Conservation (phyloP, 768 basidiomycete genomes). For the Serendipita sp. region DNA sequence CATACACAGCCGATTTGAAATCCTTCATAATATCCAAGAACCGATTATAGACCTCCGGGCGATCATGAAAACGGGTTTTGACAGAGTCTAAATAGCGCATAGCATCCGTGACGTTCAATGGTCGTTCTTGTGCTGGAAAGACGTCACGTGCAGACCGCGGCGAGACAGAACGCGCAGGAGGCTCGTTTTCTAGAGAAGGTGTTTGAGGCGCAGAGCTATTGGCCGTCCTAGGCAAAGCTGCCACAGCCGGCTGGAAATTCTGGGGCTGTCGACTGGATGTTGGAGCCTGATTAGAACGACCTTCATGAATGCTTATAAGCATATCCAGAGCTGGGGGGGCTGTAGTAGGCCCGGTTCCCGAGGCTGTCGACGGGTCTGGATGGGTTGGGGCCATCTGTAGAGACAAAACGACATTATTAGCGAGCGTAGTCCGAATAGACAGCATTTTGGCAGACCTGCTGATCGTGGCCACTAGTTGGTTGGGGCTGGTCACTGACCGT, state of each 20-base stretch:
- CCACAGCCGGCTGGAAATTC: background rate
- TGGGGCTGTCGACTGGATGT: background rate
- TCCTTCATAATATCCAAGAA: conserved; percentile 29
- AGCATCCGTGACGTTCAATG: conserved; percentile 23
- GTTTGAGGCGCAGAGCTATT: background rate
- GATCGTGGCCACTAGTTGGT: background rate
- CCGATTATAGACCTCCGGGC: conserved; percentile 25
- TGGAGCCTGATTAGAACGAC: background rate
- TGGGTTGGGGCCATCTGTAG: background rate
- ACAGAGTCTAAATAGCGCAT: conserved; percentile 26
- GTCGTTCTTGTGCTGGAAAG: conserved; percentile 11
- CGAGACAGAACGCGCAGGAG: background rate
- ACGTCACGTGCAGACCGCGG: background rate
- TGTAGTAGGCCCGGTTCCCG: background rate
- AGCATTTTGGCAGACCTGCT: background rate
- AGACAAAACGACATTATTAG: background rate
- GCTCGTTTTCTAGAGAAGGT: background rate
- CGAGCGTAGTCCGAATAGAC: background rate
- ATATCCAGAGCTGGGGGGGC: background rate
- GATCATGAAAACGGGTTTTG: conserved; percentile 23
- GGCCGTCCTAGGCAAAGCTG: background rate
- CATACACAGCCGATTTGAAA: conserved; percentile 24
- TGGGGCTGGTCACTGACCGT: background rate
- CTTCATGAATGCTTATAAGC: background rate
- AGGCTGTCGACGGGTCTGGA: background rate